Conservation (phyloP, 2,329 filamentous ascomycete genomes). For the Sordariomycetes sp. region DNA sequence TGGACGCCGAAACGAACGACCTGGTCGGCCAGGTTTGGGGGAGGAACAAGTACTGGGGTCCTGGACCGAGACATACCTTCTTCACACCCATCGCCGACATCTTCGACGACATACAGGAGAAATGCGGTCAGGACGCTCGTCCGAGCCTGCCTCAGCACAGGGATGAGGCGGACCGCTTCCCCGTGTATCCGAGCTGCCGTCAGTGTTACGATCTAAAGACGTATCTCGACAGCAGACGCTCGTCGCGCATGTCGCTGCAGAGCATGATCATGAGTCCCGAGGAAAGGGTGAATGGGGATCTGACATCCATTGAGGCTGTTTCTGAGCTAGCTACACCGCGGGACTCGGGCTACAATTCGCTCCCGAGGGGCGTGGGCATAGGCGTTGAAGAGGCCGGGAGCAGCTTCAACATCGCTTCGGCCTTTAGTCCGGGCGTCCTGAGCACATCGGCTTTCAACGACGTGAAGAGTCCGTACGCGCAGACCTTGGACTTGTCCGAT, state of each 20-base stretch:
- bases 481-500: constrained; percentile 23
- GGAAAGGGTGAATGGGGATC: constrained; percentile 25
- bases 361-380: constrained; percentile 1
- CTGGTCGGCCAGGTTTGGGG: constrained; percentile 35
- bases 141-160: constrained; percentile 30
- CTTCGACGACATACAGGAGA: constrained; percentile 35
- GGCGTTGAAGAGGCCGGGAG: constrained; percentile 24
- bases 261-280: constrained; percentile 35
- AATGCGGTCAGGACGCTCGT: constrained; percentile 26
- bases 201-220: constrained; percentile 30
- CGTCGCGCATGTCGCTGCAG: constrained; percentile 28
- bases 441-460: constrained; percentile 22
- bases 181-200: constrained; percentile 28
- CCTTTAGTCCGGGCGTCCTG: constrained; percentile 15
- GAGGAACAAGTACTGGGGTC: constrained; percentile 30
- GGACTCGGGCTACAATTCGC: constrained; percentile 16
- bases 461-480: constrained; percentile 27
- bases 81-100: constrained; percentile 35
- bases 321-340: constrained; percentile 33
- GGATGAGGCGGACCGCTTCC: constrained; percentile 28
- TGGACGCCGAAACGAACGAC: constrained; percentile 27
- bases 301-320: constrained; percentile 24
- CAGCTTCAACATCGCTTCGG: constrained; percentile 20
- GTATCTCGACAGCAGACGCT: constrained; percentile 31
- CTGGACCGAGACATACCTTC: constrained; percentile 28